Base-by-base conservation (phyloP, 352 stramenopile species). In the Globisporangium acanthophoron region DNA sequence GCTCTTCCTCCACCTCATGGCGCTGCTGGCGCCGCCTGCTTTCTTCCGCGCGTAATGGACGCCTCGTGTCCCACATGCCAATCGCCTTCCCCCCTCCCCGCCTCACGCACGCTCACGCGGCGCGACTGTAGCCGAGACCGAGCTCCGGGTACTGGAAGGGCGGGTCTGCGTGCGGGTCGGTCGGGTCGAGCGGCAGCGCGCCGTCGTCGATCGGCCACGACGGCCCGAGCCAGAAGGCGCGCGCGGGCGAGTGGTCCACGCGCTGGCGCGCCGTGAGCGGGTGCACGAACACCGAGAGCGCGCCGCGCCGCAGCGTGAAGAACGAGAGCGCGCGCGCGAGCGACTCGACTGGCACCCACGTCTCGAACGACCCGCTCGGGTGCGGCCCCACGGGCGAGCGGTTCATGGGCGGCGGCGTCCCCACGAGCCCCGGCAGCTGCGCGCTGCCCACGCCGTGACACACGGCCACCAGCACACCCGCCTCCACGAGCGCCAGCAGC, bases 331-430 rank as follows among this genome's bases (percentile, higher is more conserved):
- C 74, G 15, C 62, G 64, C 13, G 76, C 72, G 37, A 90, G 74
- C 18, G 78, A 81, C 56, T 92, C 80, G 49, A 61, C 65, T 0
- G 82, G 82, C 24, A 73, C 76, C 82, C 82, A 90, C 27, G 76
- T 75, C 64, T 90, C 82, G 58, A 88, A 89, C 54, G 70, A 85
- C 43, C 80, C 76, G 51, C 74, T 83, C 35, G 74, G 69, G 41
- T 92, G 80, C 21, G 80, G 82, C 0, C 78, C 80, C 37, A 88
- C 72, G 3, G 79, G 71, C 31, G 54, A 65, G 46, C 73, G 66
- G 71, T 92, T 90, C 45, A 89, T 66, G 6, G 76, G 60, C 48
- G 75, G 73, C 48, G 65, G 59, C 31, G 54, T 58, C 44, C 56
- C 64, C 9, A 52, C 43, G 12, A 79, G 52, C 13, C 66, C 69